A percentile compares a stretch with the other conserved stretches of the same genome.
Conservation (phyloP, 1,284 basidiomycete genomes). For the Boletus holoroseus region DNA sequence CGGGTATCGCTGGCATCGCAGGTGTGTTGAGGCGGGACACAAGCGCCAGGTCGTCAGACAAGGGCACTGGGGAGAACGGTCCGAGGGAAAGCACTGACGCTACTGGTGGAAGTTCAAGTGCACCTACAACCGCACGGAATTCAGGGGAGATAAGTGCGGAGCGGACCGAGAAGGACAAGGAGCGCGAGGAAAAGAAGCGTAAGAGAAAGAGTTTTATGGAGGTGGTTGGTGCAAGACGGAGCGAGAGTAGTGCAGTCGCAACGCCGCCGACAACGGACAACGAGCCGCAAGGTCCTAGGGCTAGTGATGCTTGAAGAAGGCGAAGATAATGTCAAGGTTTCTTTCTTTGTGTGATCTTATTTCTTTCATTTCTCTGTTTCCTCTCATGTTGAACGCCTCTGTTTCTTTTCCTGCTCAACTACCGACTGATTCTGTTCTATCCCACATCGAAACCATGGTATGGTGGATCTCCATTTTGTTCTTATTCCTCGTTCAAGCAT, state of each 20-base stretch:
- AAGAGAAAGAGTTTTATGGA: slow-evolving; percentile 41
- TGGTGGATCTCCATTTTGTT: slow-evolving; percentile 18
- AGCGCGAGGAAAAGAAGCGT: slow-evolving; percentile 47
- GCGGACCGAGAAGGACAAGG: slow-evolving; percentile 47
- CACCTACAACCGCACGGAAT: slow-evolving; percentile 33
- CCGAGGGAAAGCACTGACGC: slow-evolving; percentile 23
- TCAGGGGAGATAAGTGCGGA: slow-evolving; percentile 46
- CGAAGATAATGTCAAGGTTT: not conserved
- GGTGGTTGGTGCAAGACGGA: slow-evolving; percentile 27
- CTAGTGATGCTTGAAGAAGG: slow-evolving; percentile 21
- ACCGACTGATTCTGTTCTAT: slow-evolving; percentile 12
- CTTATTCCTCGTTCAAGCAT: slow-evolving; percentile 14
- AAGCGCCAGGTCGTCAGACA: slow-evolving; percentile 35
- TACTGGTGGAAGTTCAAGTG: slow-evolving; percentile 32
- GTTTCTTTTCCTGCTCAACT: slow-evolving; percentile 1
- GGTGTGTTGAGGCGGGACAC: slow-evolving; percentile 31
- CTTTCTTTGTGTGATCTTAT: slow-evolving; percentile 4
- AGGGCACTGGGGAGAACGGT: slow-evolving; percentile 20
- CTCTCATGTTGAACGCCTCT: slow-evolving; percentile 4
- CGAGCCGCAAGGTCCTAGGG: slow-evolving; percentile 15
- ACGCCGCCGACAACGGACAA: slow-evolving; percentile 16
- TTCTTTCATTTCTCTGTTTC: slow-evolving; percentile 5
- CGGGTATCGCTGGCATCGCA: slow-evolving; percentile 35
- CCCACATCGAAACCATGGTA: slow-evolving; percentile 12
- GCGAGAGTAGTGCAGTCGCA: slow-evolving; percentile 11